Conservation (phyloP, 2,329 filamentous ascomycete species). For the Xylariaceae sp. region DNA sequence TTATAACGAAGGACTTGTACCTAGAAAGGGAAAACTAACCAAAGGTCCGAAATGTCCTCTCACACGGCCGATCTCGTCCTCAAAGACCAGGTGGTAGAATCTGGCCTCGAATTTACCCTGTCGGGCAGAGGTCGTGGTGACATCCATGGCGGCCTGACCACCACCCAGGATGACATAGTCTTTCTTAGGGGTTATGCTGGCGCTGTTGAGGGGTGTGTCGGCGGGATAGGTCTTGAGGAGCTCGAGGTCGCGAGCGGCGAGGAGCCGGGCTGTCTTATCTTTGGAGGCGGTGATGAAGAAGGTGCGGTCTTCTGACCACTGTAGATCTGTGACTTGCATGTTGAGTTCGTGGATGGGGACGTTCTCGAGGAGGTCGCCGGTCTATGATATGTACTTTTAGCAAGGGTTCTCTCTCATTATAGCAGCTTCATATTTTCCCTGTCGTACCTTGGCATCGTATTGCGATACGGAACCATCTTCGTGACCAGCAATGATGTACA, state of each 20-base stretch:
- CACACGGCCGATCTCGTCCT: constrained; percentile 97
- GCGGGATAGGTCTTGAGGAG: constrained; percentile 88
- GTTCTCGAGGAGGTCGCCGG: constrained; percentile 77
- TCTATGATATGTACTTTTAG: too few relatives aligned
- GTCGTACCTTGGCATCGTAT: constrained; percentile 79
- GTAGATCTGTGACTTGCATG: constrained; percentile 81
- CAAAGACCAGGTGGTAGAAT: constrained; percentile 99
- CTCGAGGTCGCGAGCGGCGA: constrained; percentile 80
- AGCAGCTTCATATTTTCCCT: too few relatives aligned
- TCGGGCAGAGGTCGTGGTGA: constrained; percentile 87
- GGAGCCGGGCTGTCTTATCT: constrained; percentile 88
- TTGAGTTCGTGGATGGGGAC: constrained; percentile 82
- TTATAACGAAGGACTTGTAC: not conserved
- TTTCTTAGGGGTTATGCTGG: constrained; percentile 90
- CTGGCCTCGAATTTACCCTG: constrained; percentile 99
- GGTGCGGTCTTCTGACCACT: constrained; percentile 89
- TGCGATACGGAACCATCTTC: constrained; percentile 90
- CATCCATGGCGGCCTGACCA: constrained; percentile 98
- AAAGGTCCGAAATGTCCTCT: constrained; percentile 94
- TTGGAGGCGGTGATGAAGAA: constrained; percentile 99
- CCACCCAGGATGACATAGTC: constrained; percentile 97
- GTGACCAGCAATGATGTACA: constrained; percentile 96
- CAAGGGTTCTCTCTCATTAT: too few relatives aligned
- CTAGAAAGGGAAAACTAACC: constrained; percentile 31
- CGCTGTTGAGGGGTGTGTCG: constrained; percentile 96